Evolutionary conservation across 257 asterid species (phyloP), one percentile per base, ranked within the genome.

Genomic region (Perilla frutescens): DNA sequence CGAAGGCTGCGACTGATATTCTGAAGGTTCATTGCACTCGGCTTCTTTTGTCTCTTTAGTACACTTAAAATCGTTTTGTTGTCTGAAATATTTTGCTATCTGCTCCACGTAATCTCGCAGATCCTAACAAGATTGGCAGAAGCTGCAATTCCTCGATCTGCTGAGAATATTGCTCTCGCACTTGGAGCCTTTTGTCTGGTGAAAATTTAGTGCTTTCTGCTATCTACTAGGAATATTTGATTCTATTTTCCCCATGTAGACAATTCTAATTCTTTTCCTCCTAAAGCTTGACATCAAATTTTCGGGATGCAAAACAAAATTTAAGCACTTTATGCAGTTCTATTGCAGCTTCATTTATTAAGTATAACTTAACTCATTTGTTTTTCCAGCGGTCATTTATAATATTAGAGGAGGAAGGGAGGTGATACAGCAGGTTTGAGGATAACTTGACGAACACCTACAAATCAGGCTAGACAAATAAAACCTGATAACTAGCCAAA

Each of bases 161-260:
- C 98, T 36, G 99, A 95, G 83, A 95, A 91, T 87, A 70, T 92
- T 34, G 93, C 88, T 57, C 87, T 95, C 41, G 96, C 99, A 71
- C 74, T 88, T 78, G 99, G 96, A 76, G 97, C 97, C 62, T 88
- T 91, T 72, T 91, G 97, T 82, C 81, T 73, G 93, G 99, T 95
- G 85, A 68, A 56, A 36, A 14, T 49, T 26, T 47, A 20, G 31
- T 68, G 62, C 37, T 71, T 64, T 61, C 39, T 49, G 44, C 58
- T 58, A 66, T 63, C 43, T 66, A 10, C 40, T 59, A 45, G 53
- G 43, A 74, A 12, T 13, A 36, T 43, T 48, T 49, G 41, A 41
- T 77, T 37, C 55, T 60, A 26, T 29, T 20, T 50, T 49, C 15
- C 9, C 49, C 62, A 44, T 37, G 5, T n/a, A 34, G 43, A 66